phyloP scores from a whole-genome alignment of 768 basidiomycete genomes.

The Tricholoma matsutake region DNA sequence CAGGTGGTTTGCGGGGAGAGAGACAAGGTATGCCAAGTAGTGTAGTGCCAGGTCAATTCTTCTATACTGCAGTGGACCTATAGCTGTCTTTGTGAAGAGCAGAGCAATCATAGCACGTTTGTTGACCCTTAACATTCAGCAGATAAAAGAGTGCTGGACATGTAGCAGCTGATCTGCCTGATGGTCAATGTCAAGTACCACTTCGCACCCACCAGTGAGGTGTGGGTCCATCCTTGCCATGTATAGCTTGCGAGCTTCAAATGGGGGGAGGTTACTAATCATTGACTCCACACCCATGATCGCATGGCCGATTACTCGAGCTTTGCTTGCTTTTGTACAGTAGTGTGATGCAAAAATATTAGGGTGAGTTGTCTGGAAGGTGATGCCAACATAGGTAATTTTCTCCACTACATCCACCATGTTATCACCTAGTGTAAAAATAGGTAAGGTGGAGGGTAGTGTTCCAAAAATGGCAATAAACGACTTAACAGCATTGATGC shows the following conservation, averaged over 20 bases:
- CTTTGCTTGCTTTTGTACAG: slow-evolving; percentile 9
- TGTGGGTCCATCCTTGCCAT: slow-evolving; percentile 4
- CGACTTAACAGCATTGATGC: slow-evolving; percentile 23
- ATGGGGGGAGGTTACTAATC: slow-evolving; percentile 8
- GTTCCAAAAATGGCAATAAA: slow-evolving; percentile 6
- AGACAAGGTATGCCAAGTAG: slow-evolving; percentile 17
- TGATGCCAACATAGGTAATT: slow-evolving; percentile 9
- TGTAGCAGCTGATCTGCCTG: not conserved
- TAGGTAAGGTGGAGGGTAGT: not conserved
- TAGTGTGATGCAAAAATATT: slow-evolving; percentile 12
- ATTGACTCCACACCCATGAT: slow-evolving; percentile 8
- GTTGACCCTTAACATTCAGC: not conserved
- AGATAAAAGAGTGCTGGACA: not conserved
- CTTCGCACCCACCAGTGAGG: not conserved
- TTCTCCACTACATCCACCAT: not conserved
- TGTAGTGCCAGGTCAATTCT: slow-evolving; percentile 15
- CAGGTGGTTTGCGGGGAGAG: slow-evolving; percentile 1
- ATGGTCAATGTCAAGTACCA: not conserved
- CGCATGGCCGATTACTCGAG: slow-evolving; percentile 3
- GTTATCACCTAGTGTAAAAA: not conserved
- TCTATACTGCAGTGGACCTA: slow-evolving; percentile 19
- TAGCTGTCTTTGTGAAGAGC: slow-evolving; percentile 24
- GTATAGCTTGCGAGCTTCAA: slow-evolving; percentile 7
- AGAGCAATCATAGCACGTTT: slow-evolving; percentile 9
- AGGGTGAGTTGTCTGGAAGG: not conserved